Evolutionary conservation across 345 rosid species (phyloP).

Genomic region (Salix purpurea): DNA sequence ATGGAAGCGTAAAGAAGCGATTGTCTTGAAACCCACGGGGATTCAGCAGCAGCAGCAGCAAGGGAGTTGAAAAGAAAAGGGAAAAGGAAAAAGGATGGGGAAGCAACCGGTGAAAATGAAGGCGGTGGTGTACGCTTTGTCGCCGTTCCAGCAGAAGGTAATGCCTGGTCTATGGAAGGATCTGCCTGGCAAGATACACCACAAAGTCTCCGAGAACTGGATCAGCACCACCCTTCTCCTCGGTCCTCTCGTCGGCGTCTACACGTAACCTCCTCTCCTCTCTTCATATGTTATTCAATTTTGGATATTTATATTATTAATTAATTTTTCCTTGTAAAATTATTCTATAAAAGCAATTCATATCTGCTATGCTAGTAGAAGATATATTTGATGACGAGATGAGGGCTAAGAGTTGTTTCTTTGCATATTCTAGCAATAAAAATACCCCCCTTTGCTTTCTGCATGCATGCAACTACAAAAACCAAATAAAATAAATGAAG

Average conservation of each 20-base stretch:
- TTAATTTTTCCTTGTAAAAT: too few relatives aligned
- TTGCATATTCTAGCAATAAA: too few relatives aligned
- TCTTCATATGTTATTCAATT: neutral
- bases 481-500: too few relatives aligned
- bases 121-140: conserved; percentile 77
- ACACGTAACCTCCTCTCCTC: conserved; percentile 34
- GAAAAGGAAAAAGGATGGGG: conserved; percentile 37
- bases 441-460: too few relatives aligned
- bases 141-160: conserved; percentile 78
- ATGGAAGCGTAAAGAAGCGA: neutral
- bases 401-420: too few relatives aligned
- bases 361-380: too few relatives aligned
- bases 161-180: conserved; percentile 75
- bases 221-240: conserved; percentile 66
- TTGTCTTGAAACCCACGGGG: neutral
- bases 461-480: too few relatives aligned
- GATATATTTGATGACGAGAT: too few relatives aligned
- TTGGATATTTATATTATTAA: neutral
- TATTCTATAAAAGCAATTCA: too few relatives aligned
- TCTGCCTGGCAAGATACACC: conserved; percentile 65
- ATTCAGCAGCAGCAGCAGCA: too few relatives aligned
- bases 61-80: too few relatives aligned
- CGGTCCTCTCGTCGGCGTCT: conserved; percentile 57
- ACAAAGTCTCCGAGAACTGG: conserved; percentile 88
- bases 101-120: conserved; percentile 74